A percentile compares a stretch with the other conserved stretches of the same genome.
Evolutionary conservation across 306 rosid species (phyloP).

Genomic region (Pyrus bretschneideri): DNA sequence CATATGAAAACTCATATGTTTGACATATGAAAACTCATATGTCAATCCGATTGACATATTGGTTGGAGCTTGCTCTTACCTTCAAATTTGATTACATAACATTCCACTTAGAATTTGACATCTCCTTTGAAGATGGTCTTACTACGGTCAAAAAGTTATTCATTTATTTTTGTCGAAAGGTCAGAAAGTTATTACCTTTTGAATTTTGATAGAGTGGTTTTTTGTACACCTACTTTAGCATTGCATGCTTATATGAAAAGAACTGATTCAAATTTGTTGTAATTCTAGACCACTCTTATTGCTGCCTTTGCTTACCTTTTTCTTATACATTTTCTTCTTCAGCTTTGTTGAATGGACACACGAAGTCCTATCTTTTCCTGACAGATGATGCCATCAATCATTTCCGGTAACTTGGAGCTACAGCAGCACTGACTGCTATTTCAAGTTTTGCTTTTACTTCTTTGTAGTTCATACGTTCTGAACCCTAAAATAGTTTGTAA

Average conservation of each 20-base stretch:
- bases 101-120: too few species aligned
- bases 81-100: too few species aligned
- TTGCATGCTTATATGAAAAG: not conserved
- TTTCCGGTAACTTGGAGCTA: constrained; percentile 73
- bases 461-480: constrained; percentile 9
- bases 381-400: constrained; percentile 55
- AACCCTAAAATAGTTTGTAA: not conserved
- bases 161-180: too few species aligned
- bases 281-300: not conserved
- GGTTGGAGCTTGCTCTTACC: too few species aligned
- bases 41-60: too few species aligned
- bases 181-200: too few species aligned
- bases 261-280: not conserved
- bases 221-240: not conserved
- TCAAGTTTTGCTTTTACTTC: constrained; percentile 55
- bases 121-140: too few species aligned
- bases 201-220: too few species aligned
- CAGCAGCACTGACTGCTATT: constrained; percentile 66
- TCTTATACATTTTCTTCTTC: constrained; percentile 32
- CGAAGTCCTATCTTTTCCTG: constrained; percentile 55
- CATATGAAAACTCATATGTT: too few species aligned
- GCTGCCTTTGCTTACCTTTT: constrained; percentile 19
- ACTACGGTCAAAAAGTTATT: too few species aligned
- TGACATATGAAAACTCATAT: too few species aligned
- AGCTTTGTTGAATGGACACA: constrained; percentile 90